Conservation (phyloP, 495 filamentous ascomycete species). For the Podospora fimiseda region DNA sequence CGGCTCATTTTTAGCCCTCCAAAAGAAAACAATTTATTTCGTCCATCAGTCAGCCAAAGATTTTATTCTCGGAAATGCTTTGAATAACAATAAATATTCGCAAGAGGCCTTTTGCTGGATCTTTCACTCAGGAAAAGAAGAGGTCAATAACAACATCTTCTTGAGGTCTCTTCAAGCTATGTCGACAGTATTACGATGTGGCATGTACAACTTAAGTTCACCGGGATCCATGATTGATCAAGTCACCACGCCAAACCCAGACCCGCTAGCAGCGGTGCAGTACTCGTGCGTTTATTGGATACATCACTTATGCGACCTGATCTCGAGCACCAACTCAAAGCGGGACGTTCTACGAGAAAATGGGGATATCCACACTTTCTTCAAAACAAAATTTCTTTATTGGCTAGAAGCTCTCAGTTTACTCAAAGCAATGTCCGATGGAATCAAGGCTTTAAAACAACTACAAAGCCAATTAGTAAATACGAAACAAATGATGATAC, state of each 20-base stretch:
- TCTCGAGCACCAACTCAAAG: neutral
- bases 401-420: conserved; percentile 26
- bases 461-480: conserved; percentile 7
- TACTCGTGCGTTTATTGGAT: conserved; percentile 6
- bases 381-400: conserved; percentile 19
- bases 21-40: neutral
- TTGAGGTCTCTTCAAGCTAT: conserved; percentile 1
- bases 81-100: neutral
- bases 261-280: conserved; percentile 6
- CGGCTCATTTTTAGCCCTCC: conserved; percentile 23
- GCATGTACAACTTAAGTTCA: conserved; percentile 1
- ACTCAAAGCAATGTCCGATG: conserved; percentile 21
- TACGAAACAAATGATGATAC: neutral
- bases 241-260: conserved; percentile 1
- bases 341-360: neutral
- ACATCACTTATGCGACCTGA: neutral
- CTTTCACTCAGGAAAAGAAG: conserved; percentile 1
- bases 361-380: conserved; percentile 2
- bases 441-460: conserved; percentile 17
- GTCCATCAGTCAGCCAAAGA: conserved; percentile 23
- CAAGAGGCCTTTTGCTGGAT: neutral
- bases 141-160: conserved; percentile 2
- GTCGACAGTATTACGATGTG: neutral
- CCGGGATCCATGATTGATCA: conserved; percentile 2
- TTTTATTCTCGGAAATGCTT: conserved; percentile 17